Evolutionary conservation across 176 grass and related monocot genomes (phyloP), one percentile per base, ranked within the genome.

Genomic region (Oryza meridionalis): DNA sequence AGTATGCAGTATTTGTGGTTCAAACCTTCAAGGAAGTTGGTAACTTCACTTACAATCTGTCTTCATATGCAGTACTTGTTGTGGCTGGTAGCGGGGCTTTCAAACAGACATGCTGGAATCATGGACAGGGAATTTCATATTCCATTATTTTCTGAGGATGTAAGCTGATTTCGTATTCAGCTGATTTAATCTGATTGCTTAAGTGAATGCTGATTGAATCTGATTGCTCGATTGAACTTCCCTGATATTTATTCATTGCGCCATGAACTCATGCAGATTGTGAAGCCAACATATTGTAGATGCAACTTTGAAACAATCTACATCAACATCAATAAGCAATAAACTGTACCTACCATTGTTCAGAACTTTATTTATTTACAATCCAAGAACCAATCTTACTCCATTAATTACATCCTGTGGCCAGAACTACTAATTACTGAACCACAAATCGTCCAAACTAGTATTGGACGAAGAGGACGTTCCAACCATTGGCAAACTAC

Each of bases 51-150:
- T 59, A 22, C 21, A 61, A 53, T 53, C 46, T 31, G 46, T 53
- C 45, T 75, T 9, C 11, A 15, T 75, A 21, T 32, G 44, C 70
- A 17, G 7, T 17, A 73, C 47, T 73, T 75, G 16, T 73, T 75
- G 16, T 58, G 73, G 49, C 29, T 76, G 73, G 17, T 55, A 10
- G 9, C 16, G 4, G 25, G 25, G 47, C 47, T 14, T 75, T 9
- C 24, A 75, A 55, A 75, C 6, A 75, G 26, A 49, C 22, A 55
- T 37, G 73, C 49, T 37, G 17, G 5, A 76, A 58, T 74, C 72
- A 74, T 19, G 45, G 24, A 29, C 72, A 19, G 5, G 72, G 26
- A 19, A 74, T 74, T 19, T 7, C 11, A 61, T 62, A 62, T 62
- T 26, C 7, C 3, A 2, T 43, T 15, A 2, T 26, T 7, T 21